Conservation (phyloP, 169 alveolate genomes). For the Condylostoma magnum region DNA sequence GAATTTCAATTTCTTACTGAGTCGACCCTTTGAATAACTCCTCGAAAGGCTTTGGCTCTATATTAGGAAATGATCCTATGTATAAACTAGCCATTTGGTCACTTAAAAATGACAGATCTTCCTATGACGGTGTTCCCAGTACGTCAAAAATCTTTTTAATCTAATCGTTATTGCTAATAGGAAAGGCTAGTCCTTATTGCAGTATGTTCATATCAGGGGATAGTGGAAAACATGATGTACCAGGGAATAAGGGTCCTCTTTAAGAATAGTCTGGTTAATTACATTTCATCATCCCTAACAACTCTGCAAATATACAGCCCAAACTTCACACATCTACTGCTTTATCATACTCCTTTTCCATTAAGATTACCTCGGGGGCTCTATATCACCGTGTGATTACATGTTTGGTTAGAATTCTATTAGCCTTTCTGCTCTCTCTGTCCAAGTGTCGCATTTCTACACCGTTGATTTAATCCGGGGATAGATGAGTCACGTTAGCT, state of each 20-base stretch:
- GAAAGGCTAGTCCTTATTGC: constrained; percentile 76
- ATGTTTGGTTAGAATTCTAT: constrained; percentile 97
- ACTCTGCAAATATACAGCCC: constrained; percentile 97
- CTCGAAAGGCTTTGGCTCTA: constrained; percentile 47
- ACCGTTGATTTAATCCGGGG: neutral
- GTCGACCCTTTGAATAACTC: constrained; percentile 75
- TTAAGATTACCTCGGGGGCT: constrained; percentile 97
- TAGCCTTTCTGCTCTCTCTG: constrained; percentile 38
- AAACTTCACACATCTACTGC: constrained; percentile 98
- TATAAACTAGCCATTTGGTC: constrained; percentile 67
- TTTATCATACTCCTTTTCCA: constrained; percentile 96
- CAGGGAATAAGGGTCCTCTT: constrained; percentile 97
- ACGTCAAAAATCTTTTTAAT: constrained; percentile 94
- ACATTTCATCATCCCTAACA: constrained; percentile 92
- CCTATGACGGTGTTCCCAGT: constrained; percentile 96
- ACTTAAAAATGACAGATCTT: constrained; percentile 75
- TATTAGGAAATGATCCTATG: constrained; percentile 54
- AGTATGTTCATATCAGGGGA: constrained; percentile 91
- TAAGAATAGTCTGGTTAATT: constrained; percentile 91
- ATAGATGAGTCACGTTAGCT: neutral
- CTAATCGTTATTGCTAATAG: constrained; percentile 91
- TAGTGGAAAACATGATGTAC: constrained; percentile 94
- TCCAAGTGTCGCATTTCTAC: constrained; percentile 13
- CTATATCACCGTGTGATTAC: constrained; percentile 99
- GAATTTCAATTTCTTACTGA: constrained; percentile 84